Base-by-base conservation (phyloP, 805 yeast species). In the Candida nemodendra region DNA sequence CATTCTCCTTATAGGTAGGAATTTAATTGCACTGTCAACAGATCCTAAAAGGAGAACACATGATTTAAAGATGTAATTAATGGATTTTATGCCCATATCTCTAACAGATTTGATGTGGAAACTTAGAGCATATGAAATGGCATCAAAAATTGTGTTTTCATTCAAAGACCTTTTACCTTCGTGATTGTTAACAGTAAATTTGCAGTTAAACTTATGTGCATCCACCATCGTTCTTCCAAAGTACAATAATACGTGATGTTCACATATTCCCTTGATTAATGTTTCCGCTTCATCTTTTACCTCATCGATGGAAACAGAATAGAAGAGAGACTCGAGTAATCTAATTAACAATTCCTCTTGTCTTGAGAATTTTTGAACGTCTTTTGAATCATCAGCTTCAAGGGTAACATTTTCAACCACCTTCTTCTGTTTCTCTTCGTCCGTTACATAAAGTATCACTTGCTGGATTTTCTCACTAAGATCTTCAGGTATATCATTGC, bases 211-310 rank as follows among this genome's bases (percentile, higher is more conserved):
- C 61, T 79, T 80, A 36, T 84, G 65, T 45, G 81, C 80, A 34
- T 83, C 86, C 13, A 79, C 65, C 31, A 88, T 71, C 1, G 86
- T 81, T 27, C 81, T 80, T 13, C 89, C 85, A 30, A 90, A 72
- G 47, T 89, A 86, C 7, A 88, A 65, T 41, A 93, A 65, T 8
- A 89, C 80, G 45, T 85, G 80, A 57, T 93, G 98, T 38, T 79
- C 82, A 18, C 91, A 76, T 6, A 91, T 58, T 34, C 85, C 79
- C 33, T 73, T 71, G 19, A 89, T 71, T 37, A 90, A 65, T 5
- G 44, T 55, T 18, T 65, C 60, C 0, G 96, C 95, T 27, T 85
- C 88, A 0, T 77, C 83, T 37, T 72, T 71, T 8, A 85, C 65
- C 36, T 84, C 93, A 0, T 80, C 80, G 28, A 89, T 72, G 0